These are phyloP conservation scores for Dendryphion nanum DNA, from an alignment of 2,329 filamentous ascomycete genomes.

Conservation along the genomic window DNA sequence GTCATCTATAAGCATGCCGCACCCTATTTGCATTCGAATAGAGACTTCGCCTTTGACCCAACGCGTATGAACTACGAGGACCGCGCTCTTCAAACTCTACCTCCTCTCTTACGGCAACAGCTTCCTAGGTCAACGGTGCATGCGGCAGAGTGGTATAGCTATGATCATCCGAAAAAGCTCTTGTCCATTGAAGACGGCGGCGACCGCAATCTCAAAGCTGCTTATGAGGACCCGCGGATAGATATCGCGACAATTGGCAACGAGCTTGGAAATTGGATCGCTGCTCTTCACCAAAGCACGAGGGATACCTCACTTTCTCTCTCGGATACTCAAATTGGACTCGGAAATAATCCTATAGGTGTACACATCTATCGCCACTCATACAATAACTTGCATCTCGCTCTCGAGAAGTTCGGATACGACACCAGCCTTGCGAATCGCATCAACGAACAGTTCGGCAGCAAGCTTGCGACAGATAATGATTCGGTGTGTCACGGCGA, in stretches of 20 bases:
- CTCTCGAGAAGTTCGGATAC: slow-evolving; percentile 20
- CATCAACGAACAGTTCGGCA: slow-evolving; percentile 29
- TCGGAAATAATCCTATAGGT: slow-evolving; percentile 27
- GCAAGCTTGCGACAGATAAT: slow-evolving; percentile 23
- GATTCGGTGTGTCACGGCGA: slow-evolving; percentile 40
- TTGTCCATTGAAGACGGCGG: slow-evolving; percentile 34
- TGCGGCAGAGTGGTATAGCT: slow-evolving; percentile 18
- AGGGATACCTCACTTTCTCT: slow-evolving; percentile 11
- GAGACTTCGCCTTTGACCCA: slow-evolving; percentile 22
- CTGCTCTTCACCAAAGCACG: slow-evolving; percentile 21
- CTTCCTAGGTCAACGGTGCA: slow-evolving; percentile 11
- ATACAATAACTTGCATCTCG: slow-evolving; percentile 25
- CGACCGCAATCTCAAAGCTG: slow-evolving; percentile 26
- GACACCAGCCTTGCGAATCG: slow-evolving; percentile 21
- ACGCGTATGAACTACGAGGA: slow-evolving; percentile 37
- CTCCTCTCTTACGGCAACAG: slow-evolving; percentile 7
- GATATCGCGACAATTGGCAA: slow-evolving; percentile 20
- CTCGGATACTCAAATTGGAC: neutral
- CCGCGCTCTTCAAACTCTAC: slow-evolving; percentile 18
- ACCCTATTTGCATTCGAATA: slow-evolving; percentile 23
- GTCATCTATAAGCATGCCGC: slow-evolving; percentile 38
- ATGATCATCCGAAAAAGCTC: slow-evolving; percentile 25
- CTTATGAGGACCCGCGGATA: slow-evolving; percentile 21
- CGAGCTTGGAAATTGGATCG: slow-evolving; percentile 33
- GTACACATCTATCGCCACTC: slow-evolving; percentile 27